Evolutionary conservation across 768 basidiomycete species (phyloP).

Genomic region (Leccinum disarticulatum): DNA sequence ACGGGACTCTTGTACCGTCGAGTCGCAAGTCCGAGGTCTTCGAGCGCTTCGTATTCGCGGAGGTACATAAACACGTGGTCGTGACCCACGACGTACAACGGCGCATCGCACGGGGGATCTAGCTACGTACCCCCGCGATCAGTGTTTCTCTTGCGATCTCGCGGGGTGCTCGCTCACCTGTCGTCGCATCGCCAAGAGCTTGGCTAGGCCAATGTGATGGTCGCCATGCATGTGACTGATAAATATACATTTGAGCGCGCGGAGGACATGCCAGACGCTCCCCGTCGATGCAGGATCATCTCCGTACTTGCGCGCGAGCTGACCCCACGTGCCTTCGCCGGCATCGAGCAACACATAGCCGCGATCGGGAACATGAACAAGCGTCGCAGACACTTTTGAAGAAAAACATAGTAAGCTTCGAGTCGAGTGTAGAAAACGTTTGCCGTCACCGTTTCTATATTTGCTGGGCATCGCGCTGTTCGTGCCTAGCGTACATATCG

Average conservation of each 20-base stretch:
- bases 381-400: slow-evolving; percentile 64
- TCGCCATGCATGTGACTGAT: slow-evolving; percentile 92
- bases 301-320: slow-evolving; percentile 78
- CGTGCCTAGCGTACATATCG: slow-evolving; percentile 80
- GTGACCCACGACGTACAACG: slow-evolving; percentile 70
- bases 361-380: slow-evolving; percentile 69
- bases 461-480: slow-evolving; percentile 83
- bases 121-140: slow-evolving; percentile 44
- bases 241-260: slow-evolving; percentile 77
- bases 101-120: slow-evolving; percentile 54
- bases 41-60: slow-evolving; percentile 67
- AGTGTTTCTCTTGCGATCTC: not conserved
- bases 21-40: slow-evolving; percentile 64
- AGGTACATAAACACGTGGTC: slow-evolving; percentile 63
- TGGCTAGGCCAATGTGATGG: slow-evolving; percentile 83
- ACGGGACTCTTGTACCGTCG: slow-evolving; percentile 48
- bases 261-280: slow-evolving; percentile 58
- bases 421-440: not conserved
- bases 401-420: not conserved
- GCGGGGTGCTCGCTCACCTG: slow-evolving; percentile 53
- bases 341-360: slow-evolving; percentile 83
- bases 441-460: slow-evolving; percentile 75
- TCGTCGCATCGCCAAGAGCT: slow-evolving; percentile 68
- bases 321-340: slow-evolving; percentile 93
- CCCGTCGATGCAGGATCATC: slow-evolving; percentile 33